Conservation (phyloP, 345 rosid genomes). For the Ceriops decandra region DNA sequence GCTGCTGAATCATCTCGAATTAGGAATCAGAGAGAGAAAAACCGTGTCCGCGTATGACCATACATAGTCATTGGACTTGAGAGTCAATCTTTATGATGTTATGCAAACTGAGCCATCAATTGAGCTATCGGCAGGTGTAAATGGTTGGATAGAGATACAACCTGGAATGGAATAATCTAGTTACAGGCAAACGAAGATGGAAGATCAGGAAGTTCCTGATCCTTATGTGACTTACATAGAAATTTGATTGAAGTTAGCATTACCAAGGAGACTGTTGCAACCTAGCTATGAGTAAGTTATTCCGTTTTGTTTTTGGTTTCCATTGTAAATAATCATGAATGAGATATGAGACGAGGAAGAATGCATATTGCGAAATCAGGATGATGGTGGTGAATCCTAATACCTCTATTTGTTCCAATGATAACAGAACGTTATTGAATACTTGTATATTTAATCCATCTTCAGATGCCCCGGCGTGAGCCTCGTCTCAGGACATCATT, state of each 20-base stretch:
- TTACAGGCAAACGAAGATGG: not conserved
- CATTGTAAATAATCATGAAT: not conserved
- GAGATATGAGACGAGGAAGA: not conserved
- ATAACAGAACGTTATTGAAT: too few relatives aligned
- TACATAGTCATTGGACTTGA: not conserved
- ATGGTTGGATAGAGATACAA: not conserved
- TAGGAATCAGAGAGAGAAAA: not conserved
- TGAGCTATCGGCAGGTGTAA: constrained; percentile 23
- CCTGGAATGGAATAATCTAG: not conserved
- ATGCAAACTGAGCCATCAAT: not conserved
- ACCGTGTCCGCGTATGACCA: constrained; percentile 8
- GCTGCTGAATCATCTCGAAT: constrained; percentile 8
- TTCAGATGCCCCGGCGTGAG: too few relatives aligned
- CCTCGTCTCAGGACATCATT: too few relatives aligned
- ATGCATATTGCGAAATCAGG: not conserved
- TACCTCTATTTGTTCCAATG: not conserved
- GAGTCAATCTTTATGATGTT: not conserved
- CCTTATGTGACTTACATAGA: not conserved
- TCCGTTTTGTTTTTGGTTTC: not conserved
- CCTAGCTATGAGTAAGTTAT: not conserved
- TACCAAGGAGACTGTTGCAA: not conserved
- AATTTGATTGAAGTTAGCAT: not conserved
- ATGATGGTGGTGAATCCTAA: not conserved
- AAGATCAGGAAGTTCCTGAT: not conserved
- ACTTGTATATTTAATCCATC: too few relatives aligned